Evolutionary conservation across 2,329 filamentous ascomycete genomes (phyloP).

Genomic region (Cladosporium sp.): DNA sequence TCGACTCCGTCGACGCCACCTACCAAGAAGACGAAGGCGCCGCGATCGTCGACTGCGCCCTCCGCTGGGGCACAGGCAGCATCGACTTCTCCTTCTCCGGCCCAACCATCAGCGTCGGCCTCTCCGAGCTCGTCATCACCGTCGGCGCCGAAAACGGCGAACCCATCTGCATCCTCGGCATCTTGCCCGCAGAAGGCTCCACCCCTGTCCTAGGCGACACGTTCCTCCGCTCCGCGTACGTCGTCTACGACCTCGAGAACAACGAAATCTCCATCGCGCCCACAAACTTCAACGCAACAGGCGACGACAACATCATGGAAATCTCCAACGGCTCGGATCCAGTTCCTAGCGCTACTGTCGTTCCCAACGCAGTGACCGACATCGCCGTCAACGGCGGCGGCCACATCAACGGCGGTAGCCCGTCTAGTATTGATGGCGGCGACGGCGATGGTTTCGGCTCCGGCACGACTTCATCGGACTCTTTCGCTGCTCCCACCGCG

Average conservation of each 20-base stretch:
- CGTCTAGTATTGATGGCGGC: not conserved
- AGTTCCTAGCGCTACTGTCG: slow-evolving; percentile 51
- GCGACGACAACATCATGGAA: slow-evolving; percentile 46
- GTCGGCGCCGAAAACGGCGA: slow-evolving; percentile 38
- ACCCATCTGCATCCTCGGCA: slow-evolving; percentile 46
- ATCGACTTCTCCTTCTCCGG: slow-evolving; percentile 55
- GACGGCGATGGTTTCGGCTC: not conserved
- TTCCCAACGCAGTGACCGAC: slow-evolving; percentile 47
- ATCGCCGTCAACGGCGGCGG: slow-evolving; percentile 41
- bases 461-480: slow-evolving; percentile 16
- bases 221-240: slow-evolving; percentile 58
- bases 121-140: slow-evolving; percentile 53
- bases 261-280: slow-evolving; percentile 59
- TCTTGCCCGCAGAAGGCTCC: slow-evolving; percentile 46
- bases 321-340: slow-evolving; percentile 45
- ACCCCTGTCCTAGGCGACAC: slow-evolving; percentile 55
- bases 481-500: slow-evolving; percentile 22
- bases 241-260: slow-evolving; percentile 57
- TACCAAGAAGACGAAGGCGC: slow-evolving; percentile 39
- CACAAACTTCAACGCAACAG: slow-evolving; percentile 55
- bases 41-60: slow-evolving; percentile 51
- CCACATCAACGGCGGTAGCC: slow-evolving; percentile 27
- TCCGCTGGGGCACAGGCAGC: slow-evolving; percentile 45
- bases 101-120: slow-evolving; percentile 49
- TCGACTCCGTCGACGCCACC: slow-evolving; percentile 35